phyloP scores from a whole-genome alignment of 2,329 filamentous ascomycete genomes.

The Cryphonectria nitschkei region DNA sequence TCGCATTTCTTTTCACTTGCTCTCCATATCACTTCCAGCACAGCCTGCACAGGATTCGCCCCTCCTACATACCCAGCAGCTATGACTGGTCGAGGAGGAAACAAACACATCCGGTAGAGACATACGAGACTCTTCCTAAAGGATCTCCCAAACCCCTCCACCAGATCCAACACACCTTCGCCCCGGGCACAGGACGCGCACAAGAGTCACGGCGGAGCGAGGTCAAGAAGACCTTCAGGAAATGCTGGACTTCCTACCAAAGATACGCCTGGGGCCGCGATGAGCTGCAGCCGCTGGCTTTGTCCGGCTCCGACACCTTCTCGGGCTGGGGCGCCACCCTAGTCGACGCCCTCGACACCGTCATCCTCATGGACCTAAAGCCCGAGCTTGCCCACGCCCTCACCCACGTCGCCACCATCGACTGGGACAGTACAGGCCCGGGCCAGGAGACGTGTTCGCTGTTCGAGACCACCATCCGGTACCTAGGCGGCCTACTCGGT shows the following conservation, averaged over 20 bases:
- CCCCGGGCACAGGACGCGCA: slow-evolving; percentile 34
- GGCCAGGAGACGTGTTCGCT: slow-evolving; percentile 47
- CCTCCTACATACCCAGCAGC: slow-evolving; percentile 35
- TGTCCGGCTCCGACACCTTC: slow-evolving; percentile 51
- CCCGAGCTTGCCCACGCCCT: slow-evolving; percentile 60
- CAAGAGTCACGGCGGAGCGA: slow-evolving; percentile 42
- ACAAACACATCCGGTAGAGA: slow-evolving; percentile 31
- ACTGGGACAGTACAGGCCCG: slow-evolving; percentile 51
- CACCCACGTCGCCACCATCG: slow-evolving; percentile 52
- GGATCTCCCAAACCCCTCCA: slow-evolving; percentile 39
- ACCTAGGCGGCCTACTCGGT: slow-evolving; percentile 55
- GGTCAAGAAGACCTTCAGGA: slow-evolving; percentile 45
- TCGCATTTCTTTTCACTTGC: slow-evolving; percentile 30
- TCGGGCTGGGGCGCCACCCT: slow-evolving; percentile 62
- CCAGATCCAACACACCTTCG: slow-evolving; percentile 49
- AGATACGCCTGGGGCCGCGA: slow-evolving; percentile 60
- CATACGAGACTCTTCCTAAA: slow-evolving; percentile 38
- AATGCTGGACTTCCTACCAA: slow-evolving; percentile 57
- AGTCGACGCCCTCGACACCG: slow-evolving; percentile 61
- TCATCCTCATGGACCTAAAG: slow-evolving; percentile 63
- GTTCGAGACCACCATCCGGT: slow-evolving; percentile 67
- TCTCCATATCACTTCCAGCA: slow-evolving; percentile 29
- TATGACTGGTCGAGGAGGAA: slow-evolving; percentile 37
- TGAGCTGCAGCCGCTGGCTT: slow-evolving; percentile 56
- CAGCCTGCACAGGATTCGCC: slow-evolving; percentile 12